phyloP scores from a whole-genome alignment of 1,284 basidiomycete species.

The Tilletia walkeri region DNA sequence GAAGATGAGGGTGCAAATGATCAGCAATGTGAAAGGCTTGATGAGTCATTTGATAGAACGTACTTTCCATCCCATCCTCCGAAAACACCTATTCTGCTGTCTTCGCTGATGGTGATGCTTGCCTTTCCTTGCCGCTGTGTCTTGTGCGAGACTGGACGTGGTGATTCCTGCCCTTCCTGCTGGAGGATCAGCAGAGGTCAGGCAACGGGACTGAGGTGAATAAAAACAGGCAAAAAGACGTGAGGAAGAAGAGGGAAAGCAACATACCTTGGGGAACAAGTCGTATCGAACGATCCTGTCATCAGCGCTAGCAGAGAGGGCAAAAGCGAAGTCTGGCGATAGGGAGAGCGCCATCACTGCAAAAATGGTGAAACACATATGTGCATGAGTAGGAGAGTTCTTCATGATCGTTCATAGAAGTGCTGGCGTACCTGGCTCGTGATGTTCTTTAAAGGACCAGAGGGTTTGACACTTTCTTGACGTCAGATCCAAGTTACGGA shows the following conservation, averaged over 20 bases:
- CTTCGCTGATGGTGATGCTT: conserved; percentile 22
- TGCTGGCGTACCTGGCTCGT: neutral
- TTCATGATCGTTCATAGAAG: too few species aligned
- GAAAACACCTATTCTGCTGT: conserved; percentile 22
- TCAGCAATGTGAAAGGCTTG: neutral
- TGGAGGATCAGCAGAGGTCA: too few species aligned
- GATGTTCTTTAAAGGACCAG: neutral
- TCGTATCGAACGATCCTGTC: conserved; percentile 28
- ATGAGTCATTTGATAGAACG: conserved; percentile 7
- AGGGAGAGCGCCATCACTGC: conserved; percentile 27
- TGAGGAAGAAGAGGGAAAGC: neutral
- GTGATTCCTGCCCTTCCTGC: too few species aligned
- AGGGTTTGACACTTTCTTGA: neutral
- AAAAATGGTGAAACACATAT: neutral
- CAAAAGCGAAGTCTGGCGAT: neutral
- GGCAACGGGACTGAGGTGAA: too few species aligned
- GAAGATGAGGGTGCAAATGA: neutral
- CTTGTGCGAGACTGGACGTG: neutral
- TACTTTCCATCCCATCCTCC: conserved; percentile 35
- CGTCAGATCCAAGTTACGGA: conserved; percentile 57
- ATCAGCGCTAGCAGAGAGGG: conserved; percentile 32
- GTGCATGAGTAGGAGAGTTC: neutral
- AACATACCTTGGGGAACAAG: neutral
- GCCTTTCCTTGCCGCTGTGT: conserved; percentile 24
- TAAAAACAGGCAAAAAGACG: neutral